These are phyloP conservation scores for Cadophora sp. DNA, from an alignment of 2,329 filamentous ascomycete genomes.

Conservation along the genomic window DNA sequence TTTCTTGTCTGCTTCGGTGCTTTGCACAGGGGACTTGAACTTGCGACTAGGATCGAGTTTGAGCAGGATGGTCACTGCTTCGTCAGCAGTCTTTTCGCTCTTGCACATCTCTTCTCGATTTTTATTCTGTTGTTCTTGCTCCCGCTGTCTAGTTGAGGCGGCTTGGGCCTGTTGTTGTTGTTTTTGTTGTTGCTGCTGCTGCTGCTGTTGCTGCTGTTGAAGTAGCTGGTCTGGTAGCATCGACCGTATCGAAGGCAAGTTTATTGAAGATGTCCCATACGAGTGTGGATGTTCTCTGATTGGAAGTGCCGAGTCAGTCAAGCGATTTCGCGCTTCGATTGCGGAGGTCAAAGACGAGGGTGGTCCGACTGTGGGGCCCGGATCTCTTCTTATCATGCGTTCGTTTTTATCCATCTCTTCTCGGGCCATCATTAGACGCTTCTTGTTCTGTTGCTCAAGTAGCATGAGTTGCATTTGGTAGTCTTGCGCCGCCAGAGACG, in stretches of 20 bases:
- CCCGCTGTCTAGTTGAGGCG: not conserved
- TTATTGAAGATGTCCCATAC: too few species aligned
- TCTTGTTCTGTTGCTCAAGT: constrained; percentile 9
- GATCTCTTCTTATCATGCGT: too few species aligned
- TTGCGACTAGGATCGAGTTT: not conserved
- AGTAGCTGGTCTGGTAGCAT: not conserved
- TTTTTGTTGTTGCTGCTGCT: too few species aligned
- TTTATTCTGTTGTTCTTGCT: not conserved
- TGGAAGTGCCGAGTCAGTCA: not conserved
- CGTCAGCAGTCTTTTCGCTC: not conserved
- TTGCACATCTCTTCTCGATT: not conserved
- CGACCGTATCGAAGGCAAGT: not conserved
- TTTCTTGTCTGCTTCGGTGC: constrained; percentile 13
- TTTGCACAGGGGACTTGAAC: not conserved
- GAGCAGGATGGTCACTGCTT: not conserved
- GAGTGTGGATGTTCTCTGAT: not conserved
- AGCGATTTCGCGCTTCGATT: not conserved
- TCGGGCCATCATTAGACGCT: not conserved
- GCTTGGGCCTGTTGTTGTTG: not conserved
- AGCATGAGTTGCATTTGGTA: constrained; percentile 17
- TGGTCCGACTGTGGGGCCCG: not conserved
- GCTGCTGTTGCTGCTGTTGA: too few species aligned
- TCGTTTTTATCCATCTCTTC: not conserved
- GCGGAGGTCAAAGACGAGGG: not conserved
- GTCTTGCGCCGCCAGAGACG: too few species aligned